Base-by-base conservation (phyloP, 306 rosid species). In the Myrica gale region DNA sequence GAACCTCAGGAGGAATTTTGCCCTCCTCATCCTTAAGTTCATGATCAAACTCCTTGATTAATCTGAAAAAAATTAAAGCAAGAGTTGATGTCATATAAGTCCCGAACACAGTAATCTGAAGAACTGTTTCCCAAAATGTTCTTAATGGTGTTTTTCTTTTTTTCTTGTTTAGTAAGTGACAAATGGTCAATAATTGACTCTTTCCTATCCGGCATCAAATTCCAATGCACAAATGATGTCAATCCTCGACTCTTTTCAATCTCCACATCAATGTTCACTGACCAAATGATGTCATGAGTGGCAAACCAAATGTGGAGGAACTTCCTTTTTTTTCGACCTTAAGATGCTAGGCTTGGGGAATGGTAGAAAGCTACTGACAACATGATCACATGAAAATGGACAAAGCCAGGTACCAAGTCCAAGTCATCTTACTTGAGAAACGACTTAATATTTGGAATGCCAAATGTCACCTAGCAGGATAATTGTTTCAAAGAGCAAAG, bases 41-140 rank as follows among this genome's bases (percentile, higher is more conserved):
- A 67, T 96, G 93, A 80, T 96, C 99, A 83, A 88, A 90, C 83
- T 96, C 99, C 86, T 92, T 96, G 57, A 96, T 88, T 84, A 92
- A 81, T 79, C 99, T 96, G 90, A 79, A 76, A 73, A 37, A 78
- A 76, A 44, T 43, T 63, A 57, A 12, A 81, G 71, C 54, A 67
- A 43, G 71, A 71, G 74, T 62, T 20, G 20, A 19, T 57, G 82
- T 42, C 69, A 13, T 63, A 55, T 56, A 44, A 42, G 55, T 70
- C 80, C 39, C 9, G 39, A 69, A 79, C 48, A n/a, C 4, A 26
- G 72, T 42, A 48, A 78, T 57, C 68, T 32, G 44, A 67, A 53
- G 57, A 81, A 71, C 57, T 32, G 63, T 65, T 39, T 76, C 68
- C 67, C 68, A 70, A 37, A 56, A 73, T 51, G 55, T 60, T 69